Percentiles rank a stretch among this genome's conserved stretches.
Conservation (phyloP, 768 basidiomycete genomes). For the Phanerodontia chrysosporium region DNA sequence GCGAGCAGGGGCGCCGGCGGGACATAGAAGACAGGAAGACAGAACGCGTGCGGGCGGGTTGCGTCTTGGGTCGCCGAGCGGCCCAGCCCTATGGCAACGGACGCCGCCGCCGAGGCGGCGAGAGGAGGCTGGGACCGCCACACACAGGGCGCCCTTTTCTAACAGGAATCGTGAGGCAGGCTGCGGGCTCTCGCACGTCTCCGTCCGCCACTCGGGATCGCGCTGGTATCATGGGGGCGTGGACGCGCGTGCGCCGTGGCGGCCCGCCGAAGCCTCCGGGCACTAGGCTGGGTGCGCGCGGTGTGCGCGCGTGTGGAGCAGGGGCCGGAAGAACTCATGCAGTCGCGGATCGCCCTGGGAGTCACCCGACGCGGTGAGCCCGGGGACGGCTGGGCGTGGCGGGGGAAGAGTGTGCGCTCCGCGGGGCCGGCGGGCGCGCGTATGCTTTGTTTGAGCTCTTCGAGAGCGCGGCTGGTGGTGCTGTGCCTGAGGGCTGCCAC, state of each 20-base stretch:
- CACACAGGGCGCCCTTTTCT: constrained; percentile 7
- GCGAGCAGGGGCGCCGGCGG: constrained; percentile 12
- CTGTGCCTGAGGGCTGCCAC: constrained; percentile 1
- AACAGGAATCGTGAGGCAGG: neutral
- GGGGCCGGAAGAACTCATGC: constrained; percentile 14
- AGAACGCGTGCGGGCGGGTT: neutral
- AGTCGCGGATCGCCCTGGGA: constrained; percentile 5
- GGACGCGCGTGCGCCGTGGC: too few species aligned
- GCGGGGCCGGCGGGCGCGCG: neutral
- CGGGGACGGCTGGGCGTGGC: constrained; percentile 17
- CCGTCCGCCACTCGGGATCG: constrained; percentile 12
- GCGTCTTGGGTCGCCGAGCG: constrained; percentile 17
- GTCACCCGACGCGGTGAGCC: neutral
- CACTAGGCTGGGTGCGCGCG: constrained; percentile 8
- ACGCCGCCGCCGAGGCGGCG: neutral
- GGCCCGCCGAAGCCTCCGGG: constrained; percentile 15
- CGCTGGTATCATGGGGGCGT: neutral
- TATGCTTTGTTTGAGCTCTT: too few species aligned
- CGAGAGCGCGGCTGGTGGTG: constrained; percentile 14
- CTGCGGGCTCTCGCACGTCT: constrained; percentile 15
- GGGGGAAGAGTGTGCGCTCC: constrained; percentile 16
- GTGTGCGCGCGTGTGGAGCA: constrained; percentile 20
- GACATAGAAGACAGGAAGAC: constrained; percentile 18
- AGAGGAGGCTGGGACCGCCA: neutral
- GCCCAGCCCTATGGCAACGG: constrained; percentile 14